Base-by-base conservation (phyloP, 352 stramenopile species). In the Phytophthora capsici region DNA sequence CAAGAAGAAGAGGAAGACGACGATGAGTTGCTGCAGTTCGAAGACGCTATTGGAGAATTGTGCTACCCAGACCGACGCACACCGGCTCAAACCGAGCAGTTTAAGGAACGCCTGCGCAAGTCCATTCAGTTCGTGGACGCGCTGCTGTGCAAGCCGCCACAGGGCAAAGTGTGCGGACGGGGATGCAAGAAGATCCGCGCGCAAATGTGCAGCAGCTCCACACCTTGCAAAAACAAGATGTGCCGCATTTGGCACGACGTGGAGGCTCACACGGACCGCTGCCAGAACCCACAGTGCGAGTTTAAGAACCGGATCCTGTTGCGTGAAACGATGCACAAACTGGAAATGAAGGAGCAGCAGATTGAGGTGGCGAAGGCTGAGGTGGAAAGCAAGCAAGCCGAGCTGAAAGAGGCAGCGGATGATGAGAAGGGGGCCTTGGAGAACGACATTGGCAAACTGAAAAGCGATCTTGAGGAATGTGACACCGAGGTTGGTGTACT, bases 181-280 rank as follows among this genome's bases (percentile, higher is more conserved):
- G 69, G 71, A 25, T 91, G 80, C 46, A 75, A 71, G 41, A 82
- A 83, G 55, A 83, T 87, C 32, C 80, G 82, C 12, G 61, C 59
- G 9, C 74, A 80, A 20, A 91, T 90, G 80, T 91, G 80, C 48
- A 88, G 83, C 48, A 73, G 65, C 41, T 71, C 78, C 30, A 59
- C 72, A 26, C 80, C 80, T 17, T 91, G 82, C 38, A 68, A 80
- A 17, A 84, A 88, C 75, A 80, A 79, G 46, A 80, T 84, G 56
- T 90, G 82, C n/a, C 80, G 82, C 19, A 73, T 89, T 20, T 91
- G 82, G 82, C 80, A 90, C 53, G 80, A 91, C 36, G 82, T 91
- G 8, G 80, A 91, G 47, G 80, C 82, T 2, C 80, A 91, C 54
- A 90, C 76, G 6, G 82, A 89, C 32, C 74, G 73, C 46, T 91